phyloP scores from a whole-genome alignment of 306 rosid genomes.

The Fagus crenata region DNA sequence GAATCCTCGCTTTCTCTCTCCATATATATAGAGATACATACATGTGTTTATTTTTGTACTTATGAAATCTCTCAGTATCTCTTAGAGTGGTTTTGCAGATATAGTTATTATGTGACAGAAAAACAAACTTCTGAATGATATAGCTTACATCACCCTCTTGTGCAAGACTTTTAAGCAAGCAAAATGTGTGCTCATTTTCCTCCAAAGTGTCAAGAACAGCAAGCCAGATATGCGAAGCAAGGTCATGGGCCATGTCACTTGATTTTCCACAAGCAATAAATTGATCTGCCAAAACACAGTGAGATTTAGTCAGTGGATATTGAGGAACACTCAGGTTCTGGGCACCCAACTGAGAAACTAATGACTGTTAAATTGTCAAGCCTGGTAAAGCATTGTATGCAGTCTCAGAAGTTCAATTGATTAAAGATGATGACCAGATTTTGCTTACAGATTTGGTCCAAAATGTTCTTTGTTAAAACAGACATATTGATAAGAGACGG shows the following conservation, averaged over 20 bases:
- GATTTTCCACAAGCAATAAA: slow-evolving; percentile 77
- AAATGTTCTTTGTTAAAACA: background rate
- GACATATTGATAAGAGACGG: background rate
- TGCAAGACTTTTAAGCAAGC: slow-evolving; percentile 65
- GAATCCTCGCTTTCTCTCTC: background rate
- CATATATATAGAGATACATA: background rate
- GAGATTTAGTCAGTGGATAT: background rate
- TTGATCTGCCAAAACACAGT: slow-evolving; percentile 55
- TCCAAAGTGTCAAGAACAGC: slow-evolving; percentile 74
- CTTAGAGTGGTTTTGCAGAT: background rate
- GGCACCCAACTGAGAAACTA: background rate
- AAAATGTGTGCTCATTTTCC: slow-evolving; percentile 56
- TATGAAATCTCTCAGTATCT: background rate
- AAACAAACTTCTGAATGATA: background rate
- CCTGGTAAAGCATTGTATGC: background rate
- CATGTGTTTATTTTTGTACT: background rate
- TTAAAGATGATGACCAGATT: background rate
- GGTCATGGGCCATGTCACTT: slow-evolving; percentile 63
- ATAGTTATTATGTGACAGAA: background rate
- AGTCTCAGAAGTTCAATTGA: too few species aligned
- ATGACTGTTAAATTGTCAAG: background rate
- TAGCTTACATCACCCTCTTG: slow-evolving; percentile 73
- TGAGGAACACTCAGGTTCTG: background rate
- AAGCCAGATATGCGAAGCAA: slow-evolving; percentile 72
- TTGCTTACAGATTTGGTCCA: background rate